A percentile compares a stretch with the other conserved stretches of the same genome.
These are phyloP conservation scores for Magnolia sinica DNA, from an alignment of 164 flowering plant genomes.

Conservation along the genomic window DNA sequence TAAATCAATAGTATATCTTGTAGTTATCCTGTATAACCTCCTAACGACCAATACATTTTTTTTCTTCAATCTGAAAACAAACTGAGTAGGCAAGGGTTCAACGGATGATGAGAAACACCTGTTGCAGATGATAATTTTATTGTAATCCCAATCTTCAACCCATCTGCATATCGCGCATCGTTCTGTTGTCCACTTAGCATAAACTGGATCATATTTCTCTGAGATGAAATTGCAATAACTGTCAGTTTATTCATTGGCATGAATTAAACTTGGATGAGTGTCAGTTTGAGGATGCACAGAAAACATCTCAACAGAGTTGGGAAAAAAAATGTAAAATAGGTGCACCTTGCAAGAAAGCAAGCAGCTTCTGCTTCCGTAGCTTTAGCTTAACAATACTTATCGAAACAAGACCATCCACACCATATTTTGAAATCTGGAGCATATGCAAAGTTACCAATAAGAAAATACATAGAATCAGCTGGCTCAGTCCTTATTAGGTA, in stretches of 20 bases:
- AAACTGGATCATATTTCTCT: slow-evolving; percentile 90
- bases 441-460: slow-evolving; percentile 39
- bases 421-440: slow-evolving; percentile 73
- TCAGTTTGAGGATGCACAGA: not conserved
- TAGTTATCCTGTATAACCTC: not conserved
- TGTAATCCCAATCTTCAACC: slow-evolving; percentile 99
- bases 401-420: slow-evolving; percentile 47
- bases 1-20: not conserved
- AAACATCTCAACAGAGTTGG: not conserved
- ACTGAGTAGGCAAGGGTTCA: not conserved
- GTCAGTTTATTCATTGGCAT: not conserved
- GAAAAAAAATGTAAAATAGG: not conserved
- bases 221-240: slow-evolving; percentile 12
- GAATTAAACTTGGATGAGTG: not conserved
- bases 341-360: slow-evolving; percentile 70
- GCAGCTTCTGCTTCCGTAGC: slow-evolving; percentile 69
- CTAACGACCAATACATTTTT: not conserved
- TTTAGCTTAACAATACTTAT: slow-evolving; percentile 35
- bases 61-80: slow-evolving; percentile 1
- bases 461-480: not conserved
- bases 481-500: not conserved
- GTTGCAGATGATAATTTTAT: slow-evolving; percentile 93
- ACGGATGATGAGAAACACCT: slow-evolving; percentile 40
- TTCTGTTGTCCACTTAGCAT: slow-evolving; percentile 95
- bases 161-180: slow-evolving; percentile 98